A percentile compares a stretch with the other conserved stretches of the same genome.
phyloP scores from a whole-genome alignment of 2,329 filamentous ascomycete species.

The Botrytis pseudocinerea region DNA sequence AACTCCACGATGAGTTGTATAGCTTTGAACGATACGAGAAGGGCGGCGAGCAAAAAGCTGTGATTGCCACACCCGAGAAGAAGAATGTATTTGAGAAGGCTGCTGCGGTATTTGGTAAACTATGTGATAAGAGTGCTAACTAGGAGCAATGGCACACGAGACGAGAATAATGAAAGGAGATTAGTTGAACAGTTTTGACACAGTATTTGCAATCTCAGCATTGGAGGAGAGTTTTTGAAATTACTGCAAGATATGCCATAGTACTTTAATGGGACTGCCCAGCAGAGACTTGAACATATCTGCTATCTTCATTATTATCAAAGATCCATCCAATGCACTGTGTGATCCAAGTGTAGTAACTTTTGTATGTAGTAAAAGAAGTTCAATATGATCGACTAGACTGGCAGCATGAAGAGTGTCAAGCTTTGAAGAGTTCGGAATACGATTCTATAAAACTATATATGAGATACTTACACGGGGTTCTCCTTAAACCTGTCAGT shows the following conservation, averaged over 20 bases:
- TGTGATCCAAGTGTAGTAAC: background rate
- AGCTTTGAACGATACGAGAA: slow-evolving; percentile 17
- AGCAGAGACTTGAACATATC: slow-evolving; percentile 9
- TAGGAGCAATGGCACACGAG: background rate
- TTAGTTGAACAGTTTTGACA: background rate
- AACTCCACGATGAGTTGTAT: slow-evolving; percentile 11
- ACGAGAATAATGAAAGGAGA: background rate
- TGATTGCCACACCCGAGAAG: background rate
- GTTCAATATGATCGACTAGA: background rate
- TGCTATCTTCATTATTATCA: background rate
- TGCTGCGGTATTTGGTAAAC: slow-evolving; percentile 9
- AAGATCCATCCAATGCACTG: background rate
- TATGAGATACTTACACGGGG: too few species aligned
- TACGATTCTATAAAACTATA: background rate
- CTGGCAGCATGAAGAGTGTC: background rate
- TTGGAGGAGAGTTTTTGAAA: background rate
- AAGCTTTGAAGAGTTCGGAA: background rate
- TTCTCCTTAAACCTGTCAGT: too few species aligned
- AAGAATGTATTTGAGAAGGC: slow-evolving; percentile 10
- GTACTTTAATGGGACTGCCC: slow-evolving; percentile 9
- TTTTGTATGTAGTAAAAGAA: background rate
- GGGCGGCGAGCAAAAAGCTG: slow-evolving; percentile 5
- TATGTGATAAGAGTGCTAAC: background rate
- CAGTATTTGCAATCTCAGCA: slow-evolving; percentile 16
- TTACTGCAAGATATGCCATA: slow-evolving; percentile 8